Evolutionary conservation across 108 stramenopile genomes (phyloP), one percentile per base, ranked within the genome.

Genomic region (Pseudonitzschia delicatissima): DNA sequence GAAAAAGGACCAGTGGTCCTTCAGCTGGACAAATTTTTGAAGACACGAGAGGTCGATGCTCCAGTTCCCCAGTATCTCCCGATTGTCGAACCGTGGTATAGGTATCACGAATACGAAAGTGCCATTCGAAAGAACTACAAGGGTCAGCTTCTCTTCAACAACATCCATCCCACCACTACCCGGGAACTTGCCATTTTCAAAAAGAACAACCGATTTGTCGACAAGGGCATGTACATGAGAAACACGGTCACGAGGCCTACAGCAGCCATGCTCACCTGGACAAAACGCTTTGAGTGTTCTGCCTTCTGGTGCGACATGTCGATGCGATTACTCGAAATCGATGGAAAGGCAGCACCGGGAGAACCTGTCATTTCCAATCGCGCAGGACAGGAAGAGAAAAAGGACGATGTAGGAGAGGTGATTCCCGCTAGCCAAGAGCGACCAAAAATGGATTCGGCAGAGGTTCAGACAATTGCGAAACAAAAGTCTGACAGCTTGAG

Each of bases 211-310:
- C 39, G 44, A 25, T 42, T 8, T 15, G 61, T 62, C 39, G 61
- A 62, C 18, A 39, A 31, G 35, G 61, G 61, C 23, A 40, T 9
- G 15, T 23, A 9, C 18, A 42, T 62, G 9, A 62, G 44, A 21
- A 23, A 31, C 8, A 39, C 18, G 35, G 61, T 62, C 7, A 62
- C 61, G 15, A 36, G 61, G 20, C 61, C 61, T 39, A 42, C 39
- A 23, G 61, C 61, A 5, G 61, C 61, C 61, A 39, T 62, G 39
- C 23, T 62, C 17, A 62, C 61, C 9, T 62, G 61, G 61, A 36
- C 61, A 8, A 62, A 62, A 11, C 57, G 57, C 31, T 65, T 65
- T 50, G 64, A 65, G 23, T 65, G 64, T 29, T 65, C 64, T 65
- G 64, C 64, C 11, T 65, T 65, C 23, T 65, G 64, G 64, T n/a